Evolutionary conservation across 257 asterid species (phyloP).

Genomic region (Solanum megistacrolobum): DNA sequence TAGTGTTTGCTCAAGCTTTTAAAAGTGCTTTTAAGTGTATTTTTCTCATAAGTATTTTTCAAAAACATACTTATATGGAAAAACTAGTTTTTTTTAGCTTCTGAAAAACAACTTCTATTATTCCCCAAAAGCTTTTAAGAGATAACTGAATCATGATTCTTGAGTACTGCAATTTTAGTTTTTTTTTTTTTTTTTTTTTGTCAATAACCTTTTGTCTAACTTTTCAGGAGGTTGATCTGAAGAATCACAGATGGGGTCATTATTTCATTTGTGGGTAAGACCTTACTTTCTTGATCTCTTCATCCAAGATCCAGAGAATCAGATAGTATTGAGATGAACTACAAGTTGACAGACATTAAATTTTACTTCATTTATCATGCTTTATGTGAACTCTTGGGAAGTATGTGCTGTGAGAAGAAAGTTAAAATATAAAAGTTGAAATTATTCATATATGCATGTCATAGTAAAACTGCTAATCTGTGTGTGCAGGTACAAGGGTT

Average conservation of each 20-base stretch:
- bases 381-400: not conserved
- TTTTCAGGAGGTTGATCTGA: constrained; percentile 75
- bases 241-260: constrained; percentile 88
- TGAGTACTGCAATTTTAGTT: not conserved
- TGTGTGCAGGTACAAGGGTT: constrained; percentile 76
- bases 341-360: not conserved
- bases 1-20: not conserved
- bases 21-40: not conserved
- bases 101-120: not conserved
- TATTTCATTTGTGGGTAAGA: constrained; percentile 90
- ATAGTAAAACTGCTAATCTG: not conserved
- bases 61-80: not conserved
- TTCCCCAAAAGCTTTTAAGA: not conserved
- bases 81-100: not conserved
- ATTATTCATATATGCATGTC: not conserved
- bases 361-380: not conserved
- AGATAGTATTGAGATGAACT: not conserved
- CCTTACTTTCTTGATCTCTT: not conserved
- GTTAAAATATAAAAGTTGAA: not conserved
- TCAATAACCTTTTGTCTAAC: not conserved
- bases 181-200: not conserved
- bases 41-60: not conserved
- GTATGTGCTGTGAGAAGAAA: not conserved
- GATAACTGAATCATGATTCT: not conserved
- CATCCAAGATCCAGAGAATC: not conserved